Conservation (phyloP, 495 filamentous ascomycete genomes). For the Penicillium tannophilum region DNA sequence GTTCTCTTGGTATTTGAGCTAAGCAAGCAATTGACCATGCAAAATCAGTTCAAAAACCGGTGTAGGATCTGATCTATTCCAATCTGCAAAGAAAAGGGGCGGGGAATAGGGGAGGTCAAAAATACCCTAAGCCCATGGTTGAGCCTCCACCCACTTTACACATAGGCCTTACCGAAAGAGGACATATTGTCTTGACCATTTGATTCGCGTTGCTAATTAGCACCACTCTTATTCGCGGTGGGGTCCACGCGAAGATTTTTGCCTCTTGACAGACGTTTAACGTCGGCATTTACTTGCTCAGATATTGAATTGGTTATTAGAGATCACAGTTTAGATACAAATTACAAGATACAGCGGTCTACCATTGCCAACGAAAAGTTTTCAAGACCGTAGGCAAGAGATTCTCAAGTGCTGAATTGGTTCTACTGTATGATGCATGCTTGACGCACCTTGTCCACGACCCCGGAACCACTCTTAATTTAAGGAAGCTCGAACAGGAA, state of each 20-base stretch:
- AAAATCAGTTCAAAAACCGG: background rate
- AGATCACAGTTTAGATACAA: no score
- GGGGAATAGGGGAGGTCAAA: slow-evolving; percentile 25
- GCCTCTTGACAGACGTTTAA: slow-evolving; percentile 22
- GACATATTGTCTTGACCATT: slow-evolving; percentile 22
- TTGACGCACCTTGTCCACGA: slow-evolving; percentile 31
- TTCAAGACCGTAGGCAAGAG: background rate
- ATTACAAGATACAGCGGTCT: background rate
- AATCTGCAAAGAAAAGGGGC: slow-evolving; percentile 25
- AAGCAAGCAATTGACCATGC: background rate
- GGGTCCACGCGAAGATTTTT: slow-evolving; percentile 12
- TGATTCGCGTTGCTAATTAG: slow-evolving; percentile 23
- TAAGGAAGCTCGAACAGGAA: slow-evolving; percentile 25
- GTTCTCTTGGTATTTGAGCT: background rate
- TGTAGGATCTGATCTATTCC: background rate
- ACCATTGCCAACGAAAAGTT: background rate
- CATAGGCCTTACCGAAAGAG: slow-evolving; percentile 20
- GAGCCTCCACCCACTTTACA: slow-evolving; percentile 27
- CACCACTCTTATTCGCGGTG: slow-evolving; percentile 18
- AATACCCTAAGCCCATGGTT: slow-evolving; percentile 29
- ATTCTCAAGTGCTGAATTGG: background rate
- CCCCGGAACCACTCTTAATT: slow-evolving; percentile 23
- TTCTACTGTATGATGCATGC: slow-evolving; percentile 8
- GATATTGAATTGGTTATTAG: background rate
- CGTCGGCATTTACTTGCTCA: background rate